Percentiles rank a stretch among this genome's conserved stretches.
phyloP scores from a whole-genome alignment of 2,329 filamentous ascomycete species.

The Hypomyces rosellus region DNA sequence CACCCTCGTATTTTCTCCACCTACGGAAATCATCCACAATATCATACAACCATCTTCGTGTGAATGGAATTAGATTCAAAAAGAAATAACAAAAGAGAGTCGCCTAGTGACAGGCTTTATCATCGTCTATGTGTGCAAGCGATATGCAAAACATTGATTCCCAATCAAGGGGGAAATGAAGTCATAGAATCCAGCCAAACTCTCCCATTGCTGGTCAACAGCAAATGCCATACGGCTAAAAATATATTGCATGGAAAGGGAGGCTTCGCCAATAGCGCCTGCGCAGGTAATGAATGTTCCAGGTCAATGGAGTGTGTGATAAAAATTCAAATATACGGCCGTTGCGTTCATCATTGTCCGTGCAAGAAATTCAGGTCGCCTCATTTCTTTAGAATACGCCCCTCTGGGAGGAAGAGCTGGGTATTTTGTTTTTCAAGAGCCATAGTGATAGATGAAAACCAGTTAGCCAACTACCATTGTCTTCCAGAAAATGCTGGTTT shows the following conservation, averaged over 20 bases:
- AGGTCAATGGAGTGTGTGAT: not conserved
- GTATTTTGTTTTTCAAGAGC: too few relatives aligned
- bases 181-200: not conserved
- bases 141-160: not conserved
- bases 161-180: not conserved
- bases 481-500: slow-evolving; percentile 39
- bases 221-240: not conserved
- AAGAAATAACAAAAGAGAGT: not conserved
- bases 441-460: too few relatives aligned
- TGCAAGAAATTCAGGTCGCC: too few relatives aligned
- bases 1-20: too few relatives aligned
- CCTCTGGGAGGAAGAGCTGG: too few relatives aligned
- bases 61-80: not conserved
- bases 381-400: too few relatives aligned
- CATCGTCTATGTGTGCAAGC: not conserved
- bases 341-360: too few relatives aligned
- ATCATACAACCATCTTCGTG: not conserved
- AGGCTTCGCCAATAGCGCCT: not conserved
- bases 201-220: not conserved
- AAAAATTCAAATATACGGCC: too few relatives aligned
- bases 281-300: not conserved
- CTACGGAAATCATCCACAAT: not conserved
- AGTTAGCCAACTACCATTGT: slow-evolving; percentile 16
- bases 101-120: not conserved
- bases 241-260: not conserved